These are phyloP conservation scores for Nicotiana rustica DNA, from an alignment of 305 asterid species.

Conservation along the genomic window DNA sequence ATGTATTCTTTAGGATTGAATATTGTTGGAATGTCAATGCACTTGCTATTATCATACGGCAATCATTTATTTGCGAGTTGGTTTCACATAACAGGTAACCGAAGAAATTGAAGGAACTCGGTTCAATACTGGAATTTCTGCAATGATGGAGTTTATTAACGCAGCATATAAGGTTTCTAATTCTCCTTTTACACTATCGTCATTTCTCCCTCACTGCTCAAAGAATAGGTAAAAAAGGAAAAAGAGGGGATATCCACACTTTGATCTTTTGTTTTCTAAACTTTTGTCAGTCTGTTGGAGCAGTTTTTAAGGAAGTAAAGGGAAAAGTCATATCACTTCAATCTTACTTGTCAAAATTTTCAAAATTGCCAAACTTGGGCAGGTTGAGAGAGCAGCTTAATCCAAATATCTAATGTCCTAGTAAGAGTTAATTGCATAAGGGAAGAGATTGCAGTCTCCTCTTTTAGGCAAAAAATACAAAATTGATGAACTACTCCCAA, in stretches of 20 bases:
- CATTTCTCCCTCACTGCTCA: not conserved
- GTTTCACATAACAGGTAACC: slow-evolving; percentile 63
- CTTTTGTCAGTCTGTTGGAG: not conserved
- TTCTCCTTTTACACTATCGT: slow-evolving; percentile 16
- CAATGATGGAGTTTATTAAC: slow-evolving; percentile 98
- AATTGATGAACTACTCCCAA: not conserved
- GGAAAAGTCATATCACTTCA: not conserved
- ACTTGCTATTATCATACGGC: slow-evolving; percentile 9
- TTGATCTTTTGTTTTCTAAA: not conserved
- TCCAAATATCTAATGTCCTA: slow-evolving; percentile 20
- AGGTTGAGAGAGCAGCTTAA: slow-evolving; percentile 4
- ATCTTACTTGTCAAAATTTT: not conserved
- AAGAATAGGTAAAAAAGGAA: not conserved
- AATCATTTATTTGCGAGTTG: not conserved
- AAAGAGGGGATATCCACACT: not conserved
- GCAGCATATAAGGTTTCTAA: slow-evolving; percentile 86
- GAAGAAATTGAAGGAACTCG: slow-evolving; percentile 95
- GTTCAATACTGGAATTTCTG: slow-evolving; percentile 97
- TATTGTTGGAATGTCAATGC: slow-evolving; percentile 9
- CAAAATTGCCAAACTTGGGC: not conserved
- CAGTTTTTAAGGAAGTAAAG: not conserved
- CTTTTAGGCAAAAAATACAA: not conserved
- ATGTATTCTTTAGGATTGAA: slow-evolving; percentile 1
- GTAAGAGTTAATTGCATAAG: not conserved
- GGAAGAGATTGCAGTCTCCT: slow-evolving; percentile 18